phyloP scores from a whole-genome alignment of 768 basidiomycete species.

The Daedaleopsis sinensis region DNA sequence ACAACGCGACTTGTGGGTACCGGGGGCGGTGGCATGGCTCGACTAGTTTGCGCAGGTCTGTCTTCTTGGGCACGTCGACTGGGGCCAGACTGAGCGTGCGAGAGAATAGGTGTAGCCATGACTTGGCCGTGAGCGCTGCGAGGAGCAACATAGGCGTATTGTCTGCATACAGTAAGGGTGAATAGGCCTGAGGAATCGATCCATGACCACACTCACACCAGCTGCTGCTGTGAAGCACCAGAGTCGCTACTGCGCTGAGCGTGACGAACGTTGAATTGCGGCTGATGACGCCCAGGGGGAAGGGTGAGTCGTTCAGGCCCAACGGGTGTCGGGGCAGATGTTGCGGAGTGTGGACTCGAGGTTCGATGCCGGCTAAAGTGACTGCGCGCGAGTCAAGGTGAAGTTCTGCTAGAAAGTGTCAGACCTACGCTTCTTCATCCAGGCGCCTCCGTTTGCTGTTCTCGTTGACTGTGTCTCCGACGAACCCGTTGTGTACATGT shows the following conservation, averaged over 20 bases:
- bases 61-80: constrained; percentile 36
- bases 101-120: constrained; percentile 34
- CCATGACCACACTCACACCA: not conserved
- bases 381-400: constrained; percentile 6
- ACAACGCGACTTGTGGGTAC: constrained; percentile 15
- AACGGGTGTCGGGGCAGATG: constrained; percentile 52
- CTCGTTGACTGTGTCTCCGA: constrained; percentile 42
- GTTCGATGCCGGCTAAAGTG: constrained; percentile 23
- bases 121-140: constrained; percentile 43
- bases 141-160: constrained; percentile 66
- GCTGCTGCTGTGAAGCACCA: constrained; percentile 9
- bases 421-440: constrained; percentile 42
- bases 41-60: not conserved
- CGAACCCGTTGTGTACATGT: constrained; percentile 32
- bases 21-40: constrained; percentile 35
- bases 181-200: not conserved
- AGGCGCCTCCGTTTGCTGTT: constrained; percentile 71
- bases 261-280: constrained; percentile 39
- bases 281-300: constrained; percentile 59
- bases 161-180: constrained; percentile 45
- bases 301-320: constrained; percentile 71
- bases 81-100: constrained; percentile 47
- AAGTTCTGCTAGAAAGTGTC: constrained; percentile 19
- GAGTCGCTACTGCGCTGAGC: not conserved
- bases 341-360: constrained; percentile 65